These are phyloP conservation scores for Annona squamosa DNA, from an alignment of 164 flowering plant genomes.

Conservation along the genomic window DNA sequence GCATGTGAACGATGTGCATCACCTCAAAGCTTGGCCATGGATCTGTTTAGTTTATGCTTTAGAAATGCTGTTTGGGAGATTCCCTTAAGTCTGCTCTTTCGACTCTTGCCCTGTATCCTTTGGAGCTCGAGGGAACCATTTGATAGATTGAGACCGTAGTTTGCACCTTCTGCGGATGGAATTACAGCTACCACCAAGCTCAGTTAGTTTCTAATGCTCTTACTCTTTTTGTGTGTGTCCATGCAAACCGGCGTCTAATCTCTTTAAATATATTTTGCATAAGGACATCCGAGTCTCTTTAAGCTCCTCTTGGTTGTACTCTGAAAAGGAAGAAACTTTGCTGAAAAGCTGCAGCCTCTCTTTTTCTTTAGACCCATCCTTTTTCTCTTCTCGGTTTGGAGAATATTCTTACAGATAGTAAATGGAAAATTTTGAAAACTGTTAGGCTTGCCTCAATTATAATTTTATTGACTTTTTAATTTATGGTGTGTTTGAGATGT, in stretches of 20 bases:
- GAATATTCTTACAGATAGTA: not conserved
- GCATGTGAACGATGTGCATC: not conserved
- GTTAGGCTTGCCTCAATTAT: not conserved
- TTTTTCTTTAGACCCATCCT: not conserved
- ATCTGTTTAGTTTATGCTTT: too few relatives aligned
- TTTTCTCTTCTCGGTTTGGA: not conserved
- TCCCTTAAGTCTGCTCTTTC: not conserved
- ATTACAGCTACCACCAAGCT: not conserved
- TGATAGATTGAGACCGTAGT: not conserved
- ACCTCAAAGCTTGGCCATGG: not conserved
- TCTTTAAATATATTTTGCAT: too few relatives aligned
- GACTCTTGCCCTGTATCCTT: not conserved
- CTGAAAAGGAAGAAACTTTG: not conserved
- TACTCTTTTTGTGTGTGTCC: not conserved
- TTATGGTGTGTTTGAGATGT: too few relatives aligned
- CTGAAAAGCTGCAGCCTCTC: not conserved
- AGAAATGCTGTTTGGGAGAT: too few relatives aligned
- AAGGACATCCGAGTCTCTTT: not conserved
- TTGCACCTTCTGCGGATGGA: not conserved
- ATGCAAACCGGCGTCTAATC: not conserved
- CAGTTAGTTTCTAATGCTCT: not conserved
- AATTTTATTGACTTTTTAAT: not conserved
- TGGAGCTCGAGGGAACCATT: not conserved
- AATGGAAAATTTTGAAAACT: not conserved
- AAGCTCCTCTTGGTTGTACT: not conserved